A percentile compares a stretch with the other conserved stretches of the same genome.
Conservation (phyloP, 192 early-diverging fungal genomes). For the Backusella morwellensis region DNA sequence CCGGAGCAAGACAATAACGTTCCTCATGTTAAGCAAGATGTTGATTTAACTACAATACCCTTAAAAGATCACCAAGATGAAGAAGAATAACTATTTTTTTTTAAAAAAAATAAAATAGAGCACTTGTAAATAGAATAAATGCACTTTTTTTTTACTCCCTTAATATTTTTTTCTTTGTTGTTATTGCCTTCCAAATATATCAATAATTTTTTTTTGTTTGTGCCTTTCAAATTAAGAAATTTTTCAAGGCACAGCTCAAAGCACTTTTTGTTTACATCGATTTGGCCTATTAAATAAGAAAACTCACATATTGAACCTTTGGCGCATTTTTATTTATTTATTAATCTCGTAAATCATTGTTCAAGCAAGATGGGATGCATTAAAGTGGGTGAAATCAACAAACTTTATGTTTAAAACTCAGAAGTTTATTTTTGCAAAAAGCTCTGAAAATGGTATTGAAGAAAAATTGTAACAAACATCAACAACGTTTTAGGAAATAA, state of each 20-base stretch:
- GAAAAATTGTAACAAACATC: slow-evolving; percentile 7
- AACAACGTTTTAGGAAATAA: not conserved
- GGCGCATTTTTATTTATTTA: not conserved
- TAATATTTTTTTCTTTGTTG: not conserved
- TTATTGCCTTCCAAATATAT: not conserved
- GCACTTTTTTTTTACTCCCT: not conserved
- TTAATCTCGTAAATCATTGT: not conserved
- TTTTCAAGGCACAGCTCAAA: not conserved
- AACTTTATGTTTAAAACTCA: not conserved
- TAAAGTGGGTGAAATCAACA: not conserved
- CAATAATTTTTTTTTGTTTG: not conserved
- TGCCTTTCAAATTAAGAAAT: not conserved
- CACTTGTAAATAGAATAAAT: not conserved
- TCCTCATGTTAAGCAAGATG: not conserved
- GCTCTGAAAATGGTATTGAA: not conserved
- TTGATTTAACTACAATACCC: not conserved
- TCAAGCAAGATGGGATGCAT: not conserved
- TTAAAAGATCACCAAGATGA: not conserved
- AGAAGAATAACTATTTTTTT: not conserved
- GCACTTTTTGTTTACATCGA: not conserved
- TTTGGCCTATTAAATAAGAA: not conserved
- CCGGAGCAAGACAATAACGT: not conserved
- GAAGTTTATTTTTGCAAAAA: not conserved
- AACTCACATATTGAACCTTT: not conserved
- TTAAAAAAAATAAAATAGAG: not conserved